Evolutionary conservation across 192 early-diverging fungal genomes (phyloP), one percentile per base, ranked within the genome.

Genomic region (Rhizoclosmatium sp.): DNA sequence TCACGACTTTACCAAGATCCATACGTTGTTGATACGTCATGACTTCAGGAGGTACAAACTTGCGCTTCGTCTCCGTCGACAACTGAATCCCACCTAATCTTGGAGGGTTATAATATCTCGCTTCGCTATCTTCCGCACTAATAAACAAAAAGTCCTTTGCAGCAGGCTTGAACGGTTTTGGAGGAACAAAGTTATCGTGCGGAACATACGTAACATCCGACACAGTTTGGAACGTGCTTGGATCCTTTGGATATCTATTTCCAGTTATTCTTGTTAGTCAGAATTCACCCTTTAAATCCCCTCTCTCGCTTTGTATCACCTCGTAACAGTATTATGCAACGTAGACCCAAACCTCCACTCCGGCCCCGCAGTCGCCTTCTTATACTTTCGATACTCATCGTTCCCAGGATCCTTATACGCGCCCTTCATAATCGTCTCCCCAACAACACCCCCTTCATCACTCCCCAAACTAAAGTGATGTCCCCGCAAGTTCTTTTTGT

Each of bases 261-360:
- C 45, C 10, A 46, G 45, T 69, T 47, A 31, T 31, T 0, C 31
- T 31, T 31, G 31, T 31, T 31, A 31, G 31, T 31, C 31, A 31
- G 31, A 31, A 31, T 31, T 31, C 31, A 31, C 31, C 31, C 31
- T 31, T 31, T 31, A 0, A 31, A 31, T 31, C 31, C 31, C 31
- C 0, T 31, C n/a, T 31, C 31, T 39, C 5, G 62, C 1, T 65
- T 65, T 42, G 41, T 5, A 65, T 40, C n/a, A 72, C 72, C 72
- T 75, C 16, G 59, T 75, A 10, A 75, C 61, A 23, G 72, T 75
- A 47, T 75, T 75, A 23, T 75, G 41, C 72, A 64, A 62, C 7
- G 72, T 75, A 9, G 59, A 62, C 7, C 44, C 72, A 64, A 75
- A 75, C 21, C 61, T 45, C 72, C 72, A 75, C n/a, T 75, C 72